Evolutionary conservation across 2,329 filamentous ascomycete species (phyloP), one percentile per base, ranked within the genome.

Genomic region (Fusarium humuli): DNA sequence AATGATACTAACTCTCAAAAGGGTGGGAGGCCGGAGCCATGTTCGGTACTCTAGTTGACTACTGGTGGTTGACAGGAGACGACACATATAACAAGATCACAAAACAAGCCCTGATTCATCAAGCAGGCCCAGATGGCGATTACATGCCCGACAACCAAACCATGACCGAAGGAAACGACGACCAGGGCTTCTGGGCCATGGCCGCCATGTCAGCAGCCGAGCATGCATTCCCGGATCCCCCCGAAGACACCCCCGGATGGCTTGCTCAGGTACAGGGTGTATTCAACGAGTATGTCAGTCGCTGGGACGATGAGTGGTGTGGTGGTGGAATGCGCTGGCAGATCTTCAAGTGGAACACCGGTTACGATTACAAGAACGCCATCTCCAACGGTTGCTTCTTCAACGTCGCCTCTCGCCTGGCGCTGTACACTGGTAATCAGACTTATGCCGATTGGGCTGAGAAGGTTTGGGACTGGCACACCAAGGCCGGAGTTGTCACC

Each of bases 161-260:
- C 9, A 79, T 82, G 49, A 85, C 85, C 3, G 79, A 86, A 66
- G 91, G 91, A 69, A 93, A 93, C 79, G 91, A 94, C 69, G 91
- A 93, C 73, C 91, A 93, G 78, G 90, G 92, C 8, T 95, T 96
- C 80, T 97, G 93, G 93, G 92, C 88, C n/a, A 86, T 96, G 83
- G 88, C 93, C 2, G 92, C 91, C 65, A 92, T 97, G 84, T 87
- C 88, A 12, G 93, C 93, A 4, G 91, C 91, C 40, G 93, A 97
- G 80, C 88, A 90, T 74, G 90, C 89, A 68, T 95, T 92, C 74
- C 90, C 91, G 3, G 86, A 94, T 73, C 90, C 91, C 7, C 85
- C 87, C 0, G 70, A 82, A 0, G 86, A 85, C 61, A 77, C 90
- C 56, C 89, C 91, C 0, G 89, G 91, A 66, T 97, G 83, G 92